Percentiles rank a stretch among this genome's conserved stretches.
phyloP scores from a whole-genome alignment of 176 grass and related monocot genomes.

The Aegilops umbellulata region DNA sequence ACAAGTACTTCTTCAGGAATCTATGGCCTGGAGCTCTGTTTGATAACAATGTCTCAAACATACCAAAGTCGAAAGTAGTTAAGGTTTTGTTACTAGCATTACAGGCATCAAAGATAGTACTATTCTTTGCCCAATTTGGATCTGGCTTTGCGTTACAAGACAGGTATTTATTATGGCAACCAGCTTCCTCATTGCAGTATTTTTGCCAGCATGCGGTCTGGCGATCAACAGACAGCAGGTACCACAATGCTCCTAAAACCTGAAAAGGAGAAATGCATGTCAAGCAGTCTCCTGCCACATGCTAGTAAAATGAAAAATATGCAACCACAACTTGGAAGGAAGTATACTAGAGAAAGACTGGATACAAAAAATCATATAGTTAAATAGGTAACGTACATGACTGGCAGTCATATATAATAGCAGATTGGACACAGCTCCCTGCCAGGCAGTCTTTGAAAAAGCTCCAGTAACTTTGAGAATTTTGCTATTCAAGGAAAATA shows the following conservation, averaged over 20 bases:
- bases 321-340: background rate
- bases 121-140: constrained; percentile 25
- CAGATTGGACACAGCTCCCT: constrained; percentile 87
- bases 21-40: constrained; percentile 48
- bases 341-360: background rate
- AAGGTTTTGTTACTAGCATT: background rate
- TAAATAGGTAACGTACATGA: constrained; percentile 67
- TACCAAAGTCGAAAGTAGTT: constrained; percentile 52
- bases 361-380: constrained; percentile 4
- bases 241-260: constrained; percentile 95
- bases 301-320: constrained; percentile 7
- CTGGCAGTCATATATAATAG: constrained; percentile 97
- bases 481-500: constrained; percentile 77
- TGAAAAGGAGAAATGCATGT: constrained; percentile 32
- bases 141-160: constrained; percentile 36
- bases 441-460: constrained; percentile 91
- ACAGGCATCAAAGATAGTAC: constrained; percentile 51
- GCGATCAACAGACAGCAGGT: constrained; percentile 74
- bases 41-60: constrained; percentile 48
- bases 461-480: constrained; percentile 75
- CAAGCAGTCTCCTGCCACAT: background rate
- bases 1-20: constrained; percentile 87
- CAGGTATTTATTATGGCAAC: constrained; percentile 45
- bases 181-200: constrained; percentile 30
- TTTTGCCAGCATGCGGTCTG: constrained; percentile 83